A percentile compares a stretch with the other conserved stretches of the same genome.
phyloP scores from a whole-genome alignment of 192 early-diverging fungal species.

The Gonapodya prolifera region DNA sequence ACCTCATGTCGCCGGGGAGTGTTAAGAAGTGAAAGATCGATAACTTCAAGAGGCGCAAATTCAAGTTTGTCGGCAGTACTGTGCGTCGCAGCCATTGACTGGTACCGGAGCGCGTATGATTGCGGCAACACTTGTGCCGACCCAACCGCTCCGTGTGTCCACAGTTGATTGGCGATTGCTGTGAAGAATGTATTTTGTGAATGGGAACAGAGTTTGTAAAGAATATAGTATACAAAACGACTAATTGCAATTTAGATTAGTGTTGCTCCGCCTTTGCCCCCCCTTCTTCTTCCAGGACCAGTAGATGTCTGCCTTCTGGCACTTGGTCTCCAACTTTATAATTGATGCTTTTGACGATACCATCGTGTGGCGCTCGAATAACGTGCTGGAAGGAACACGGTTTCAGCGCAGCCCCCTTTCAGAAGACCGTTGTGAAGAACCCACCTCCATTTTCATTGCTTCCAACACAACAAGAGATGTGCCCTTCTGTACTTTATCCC shows the following conservation, averaged over 20 bases:
- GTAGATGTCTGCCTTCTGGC: constrained; percentile 46
- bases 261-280: too few species aligned
- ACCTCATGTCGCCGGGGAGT: neutral
- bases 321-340: constrained; percentile 82
- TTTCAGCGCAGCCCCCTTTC: neutral
- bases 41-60: neutral
- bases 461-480: constrained; percentile 74
- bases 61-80: neutral
- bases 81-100: too few species aligned
- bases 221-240: too few species aligned
- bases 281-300: neutral
- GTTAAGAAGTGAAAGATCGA: neutral
- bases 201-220: too few species aligned
- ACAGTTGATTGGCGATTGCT: too few species aligned
- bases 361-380: constrained; percentile 64
- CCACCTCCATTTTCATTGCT: constrained; percentile 98
- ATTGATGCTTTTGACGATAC: constrained; percentile 56
- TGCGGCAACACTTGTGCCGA: too few species aligned
- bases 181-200: too few species aligned
- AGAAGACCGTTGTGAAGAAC: neutral
- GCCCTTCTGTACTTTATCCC: constrained; percentile 69
- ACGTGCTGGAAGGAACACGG: constrained; percentile 40
- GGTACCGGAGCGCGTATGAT: too few species aligned
- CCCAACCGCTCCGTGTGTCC: too few species aligned
- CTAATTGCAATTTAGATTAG: too few species aligned